Conservation (phyloP, 805 yeast species). For the Starmerella sirachaensis region DNA sequence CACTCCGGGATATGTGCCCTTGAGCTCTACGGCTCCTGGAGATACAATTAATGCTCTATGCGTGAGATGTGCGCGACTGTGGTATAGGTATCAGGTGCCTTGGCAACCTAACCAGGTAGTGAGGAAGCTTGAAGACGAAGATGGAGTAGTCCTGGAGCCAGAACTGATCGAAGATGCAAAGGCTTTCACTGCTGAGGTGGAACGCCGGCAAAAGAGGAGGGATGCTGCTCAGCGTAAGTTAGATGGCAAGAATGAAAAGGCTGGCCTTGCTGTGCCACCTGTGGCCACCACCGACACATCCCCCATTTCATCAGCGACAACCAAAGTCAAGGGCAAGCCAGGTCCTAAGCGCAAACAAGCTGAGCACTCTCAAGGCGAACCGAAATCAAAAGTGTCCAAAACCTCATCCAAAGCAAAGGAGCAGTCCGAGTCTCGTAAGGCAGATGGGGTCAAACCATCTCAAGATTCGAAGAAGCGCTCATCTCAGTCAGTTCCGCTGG, state of each 20-base stretch:
- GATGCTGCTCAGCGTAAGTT: slow-evolving; percentile 11
- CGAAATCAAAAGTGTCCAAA: neutral
- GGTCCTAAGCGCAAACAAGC: neutral
- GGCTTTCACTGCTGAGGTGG: slow-evolving; percentile 25
- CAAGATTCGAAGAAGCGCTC: neutral
- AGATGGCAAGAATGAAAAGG: too few relatives aligned
- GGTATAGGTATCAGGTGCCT: slow-evolving; percentile 78
- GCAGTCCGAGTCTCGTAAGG: neutral
- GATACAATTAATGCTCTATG: slow-evolving; percentile 53
- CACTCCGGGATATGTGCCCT: slow-evolving; percentile 46
- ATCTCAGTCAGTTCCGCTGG: too few relatives aligned
- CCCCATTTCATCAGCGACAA: slow-evolving; percentile 2
- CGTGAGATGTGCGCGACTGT: slow-evolving; percentile 71
- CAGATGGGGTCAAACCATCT: neutral
- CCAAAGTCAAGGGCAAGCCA: neutral
- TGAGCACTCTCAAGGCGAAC: too few relatives aligned
- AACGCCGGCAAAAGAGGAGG: slow-evolving; percentile 17
- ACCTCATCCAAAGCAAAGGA: neutral
- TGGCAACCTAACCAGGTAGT: slow-evolving; percentile 78
- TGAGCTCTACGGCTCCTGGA: slow-evolving; percentile 26
- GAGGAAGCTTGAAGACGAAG: slow-evolving; percentile 24
- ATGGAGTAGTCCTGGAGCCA: slow-evolving; percentile 43
- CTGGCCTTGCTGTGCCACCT: too few relatives aligned
- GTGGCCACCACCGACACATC: too few relatives aligned
- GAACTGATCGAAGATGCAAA: slow-evolving; percentile 45